phyloP scores from a whole-genome alignment of 2,329 filamentous ascomycete genomes.

The Fusarium buxicola region DNA sequence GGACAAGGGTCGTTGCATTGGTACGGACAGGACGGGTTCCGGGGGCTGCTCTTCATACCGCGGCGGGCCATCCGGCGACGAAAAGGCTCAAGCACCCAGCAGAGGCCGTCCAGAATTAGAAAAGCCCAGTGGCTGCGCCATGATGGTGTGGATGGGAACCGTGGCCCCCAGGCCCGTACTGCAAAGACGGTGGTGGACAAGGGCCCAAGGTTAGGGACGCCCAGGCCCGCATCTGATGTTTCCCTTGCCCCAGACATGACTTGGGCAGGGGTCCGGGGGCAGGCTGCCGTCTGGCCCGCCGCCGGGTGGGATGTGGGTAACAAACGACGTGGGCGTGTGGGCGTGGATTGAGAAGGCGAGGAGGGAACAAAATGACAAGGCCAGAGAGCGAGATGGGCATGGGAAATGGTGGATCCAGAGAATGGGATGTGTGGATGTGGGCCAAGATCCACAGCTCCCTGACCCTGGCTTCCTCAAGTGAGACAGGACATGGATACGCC shows the following conservation, averaged over 20 bases:
- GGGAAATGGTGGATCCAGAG: conserved; percentile 37
- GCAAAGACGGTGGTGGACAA: conserved; percentile 31
- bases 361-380: conserved; percentile 22
- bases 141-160: conserved; percentile 46
- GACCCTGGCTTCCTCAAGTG: conserved; percentile 59
- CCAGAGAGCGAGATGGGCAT: conserved; percentile 20
- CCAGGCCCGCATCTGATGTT: conserved; percentile 44
- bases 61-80: conserved; percentile 47
- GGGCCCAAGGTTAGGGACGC: conserved; percentile 34
- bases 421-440: conserved; percentile 44
- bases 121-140: conserved; percentile 50
- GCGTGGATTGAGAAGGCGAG: conserved; percentile 23
- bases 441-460: conserved; percentile 46
- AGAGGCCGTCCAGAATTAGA: conserved; percentile 52
- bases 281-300: conserved; percentile 47
- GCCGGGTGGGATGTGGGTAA: conserved; percentile 31
- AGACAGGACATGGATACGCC: conserved; percentile 61
- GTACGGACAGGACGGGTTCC: conserved; percentile 37
- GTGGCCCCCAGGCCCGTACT: conserved; percentile 34
- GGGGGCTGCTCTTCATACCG: conserved; percentile 44
- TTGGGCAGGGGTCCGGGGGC: conserved; percentile 44
- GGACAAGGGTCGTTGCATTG: conserved; percentile 44
- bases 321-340: conserved; percentile 23
- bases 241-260: conserved; percentile 48
- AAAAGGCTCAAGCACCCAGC: conserved; percentile 37